Evolutionary conservation across 257 asterid species (phyloP).

Genomic region (Ophiorrhiza pumila): DNA sequence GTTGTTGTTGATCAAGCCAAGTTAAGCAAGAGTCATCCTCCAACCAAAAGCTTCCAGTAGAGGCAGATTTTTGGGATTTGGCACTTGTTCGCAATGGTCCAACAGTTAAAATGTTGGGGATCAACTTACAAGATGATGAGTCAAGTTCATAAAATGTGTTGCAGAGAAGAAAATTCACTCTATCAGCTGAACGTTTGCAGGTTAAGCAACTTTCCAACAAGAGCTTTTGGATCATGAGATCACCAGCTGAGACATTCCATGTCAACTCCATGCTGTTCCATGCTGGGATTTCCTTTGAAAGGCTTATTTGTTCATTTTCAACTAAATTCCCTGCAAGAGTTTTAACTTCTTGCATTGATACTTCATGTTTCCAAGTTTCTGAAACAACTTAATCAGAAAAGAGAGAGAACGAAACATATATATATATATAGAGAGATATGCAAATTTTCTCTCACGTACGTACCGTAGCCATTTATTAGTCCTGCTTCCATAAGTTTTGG

Average conservation of each 20-base stretch:
- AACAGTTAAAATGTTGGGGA: constrained; percentile 27
- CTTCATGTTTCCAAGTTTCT: too few species aligned
- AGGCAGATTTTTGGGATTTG: background rate
- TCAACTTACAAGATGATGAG: constrained; percentile 27
- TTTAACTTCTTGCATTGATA: too few species aligned
- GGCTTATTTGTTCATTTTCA: background rate
- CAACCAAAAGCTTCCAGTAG: constrained; percentile 9
- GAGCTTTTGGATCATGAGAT: background rate
- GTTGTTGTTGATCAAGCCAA: constrained; percentile 27
- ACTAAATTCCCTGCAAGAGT: background rate
- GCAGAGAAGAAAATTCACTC: constrained; percentile 9
- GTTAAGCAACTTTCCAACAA: background rate
- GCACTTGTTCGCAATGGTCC: constrained; percentile 23
- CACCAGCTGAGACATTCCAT: constrained; percentile 7
- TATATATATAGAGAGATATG: too few species aligned
- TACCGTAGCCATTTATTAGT: constrained; percentile 21
- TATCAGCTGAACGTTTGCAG: background rate
- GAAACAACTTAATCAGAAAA: background rate
- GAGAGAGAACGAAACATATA: background rate
- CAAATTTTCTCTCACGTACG: background rate
- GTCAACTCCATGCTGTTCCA: constrained; percentile 6
- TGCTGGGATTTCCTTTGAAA: background rate
- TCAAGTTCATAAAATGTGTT: constrained; percentile 26
- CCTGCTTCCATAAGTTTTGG: constrained; percentile 27
- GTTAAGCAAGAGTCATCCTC: constrained; percentile 20